These are phyloP conservation scores for Trametes punicea DNA, from an alignment of 768 basidiomycete species.

Conservation along the genomic window DNA sequence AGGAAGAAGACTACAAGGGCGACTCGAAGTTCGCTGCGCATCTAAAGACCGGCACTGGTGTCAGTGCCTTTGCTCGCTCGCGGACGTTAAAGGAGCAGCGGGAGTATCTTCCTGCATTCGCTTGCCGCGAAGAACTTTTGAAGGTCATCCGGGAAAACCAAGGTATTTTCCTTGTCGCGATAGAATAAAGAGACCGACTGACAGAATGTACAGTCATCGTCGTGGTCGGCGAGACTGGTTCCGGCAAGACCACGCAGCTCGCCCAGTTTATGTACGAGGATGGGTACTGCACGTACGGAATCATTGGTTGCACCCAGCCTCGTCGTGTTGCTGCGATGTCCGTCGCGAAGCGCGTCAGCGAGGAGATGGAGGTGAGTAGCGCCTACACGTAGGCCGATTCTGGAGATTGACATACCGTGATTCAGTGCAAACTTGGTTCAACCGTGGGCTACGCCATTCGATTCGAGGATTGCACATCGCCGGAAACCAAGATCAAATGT, in stretches of 20 bases:
- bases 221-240: conserved; percentile 99
- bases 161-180: conserved; percentile 42
- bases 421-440: conserved; percentile 80
- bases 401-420: conserved; percentile 5
- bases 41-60: conserved; percentile 74
- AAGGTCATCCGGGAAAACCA: conserved; percentile 90
- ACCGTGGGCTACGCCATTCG: conserved; percentile 97
- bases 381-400: background rate
- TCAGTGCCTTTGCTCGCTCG: conserved; percentile 75
- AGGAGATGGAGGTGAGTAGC: conserved; percentile 89
- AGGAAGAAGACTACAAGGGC: conserved; percentile 76
- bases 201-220: conserved; percentile 61
- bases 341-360: conserved; percentile 99
- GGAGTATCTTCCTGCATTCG: conserved; percentile 97
- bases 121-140: conserved; percentile 91
- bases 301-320: conserved; percentile 97
- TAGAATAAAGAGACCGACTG: background rate
- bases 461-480: conserved; percentile 95
- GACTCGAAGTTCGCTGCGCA: conserved; percentile 98
- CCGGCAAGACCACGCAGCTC: conserved; percentile 97
- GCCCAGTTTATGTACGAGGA: conserved; percentile 96
- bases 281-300: conserved; percentile 85
- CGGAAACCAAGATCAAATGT: conserved; percentile 98
- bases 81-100: conserved; percentile 91
- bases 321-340: conserved; percentile 99